Conservation (phyloP, 768 basidiomycete genomes). For the Thelephora ganbajun region DNA sequence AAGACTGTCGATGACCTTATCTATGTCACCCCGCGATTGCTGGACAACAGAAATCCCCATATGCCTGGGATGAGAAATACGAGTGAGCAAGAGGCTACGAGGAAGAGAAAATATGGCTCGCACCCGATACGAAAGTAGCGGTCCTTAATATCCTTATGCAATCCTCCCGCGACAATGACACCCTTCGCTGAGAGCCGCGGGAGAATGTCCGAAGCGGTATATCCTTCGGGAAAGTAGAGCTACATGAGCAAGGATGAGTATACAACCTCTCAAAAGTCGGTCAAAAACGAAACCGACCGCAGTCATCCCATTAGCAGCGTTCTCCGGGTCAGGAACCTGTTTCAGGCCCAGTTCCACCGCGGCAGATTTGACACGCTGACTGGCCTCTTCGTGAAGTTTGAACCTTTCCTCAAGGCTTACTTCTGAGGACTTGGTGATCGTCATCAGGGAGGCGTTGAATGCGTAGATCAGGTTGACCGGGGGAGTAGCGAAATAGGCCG, state of each 20-base stretch:
- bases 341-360: conserved; percentile 56
- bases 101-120: conserved; percentile 10
- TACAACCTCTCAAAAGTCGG: not conserved
- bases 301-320: conserved; percentile 90
- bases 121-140: conserved; percentile 88
- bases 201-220: conserved; percentile 64
- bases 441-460: conserved; percentile 64
- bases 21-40: conserved; percentile 54
- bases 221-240: conserved; percentile 74
- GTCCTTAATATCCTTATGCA: conserved; percentile 67
- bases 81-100: conserved; percentile 1
- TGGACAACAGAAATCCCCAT: conserved; percentile 86
- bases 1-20: conserved; percentile 54
- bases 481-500: conserved; percentile 91
- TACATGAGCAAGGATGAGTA: conserved; percentile 12
- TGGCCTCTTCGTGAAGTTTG: conserved; percentile 55
- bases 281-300: conserved; percentile 34
- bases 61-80: conserved; percentile 34
- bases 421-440: conserved; percentile 47
- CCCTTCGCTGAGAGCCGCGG: conserved; percentile 58
- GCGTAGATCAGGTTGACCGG: conserved; percentile 93
- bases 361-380: conserved; percentile 52
- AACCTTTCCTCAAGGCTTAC: conserved; percentile 66
- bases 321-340: conserved; percentile 42
- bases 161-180: conserved; percentile 77